These are phyloP conservation scores for Rasamsonia emersonii DNA, from an alignment of 2,329 filamentous ascomycete species.

Conservation along the genomic window DNA sequence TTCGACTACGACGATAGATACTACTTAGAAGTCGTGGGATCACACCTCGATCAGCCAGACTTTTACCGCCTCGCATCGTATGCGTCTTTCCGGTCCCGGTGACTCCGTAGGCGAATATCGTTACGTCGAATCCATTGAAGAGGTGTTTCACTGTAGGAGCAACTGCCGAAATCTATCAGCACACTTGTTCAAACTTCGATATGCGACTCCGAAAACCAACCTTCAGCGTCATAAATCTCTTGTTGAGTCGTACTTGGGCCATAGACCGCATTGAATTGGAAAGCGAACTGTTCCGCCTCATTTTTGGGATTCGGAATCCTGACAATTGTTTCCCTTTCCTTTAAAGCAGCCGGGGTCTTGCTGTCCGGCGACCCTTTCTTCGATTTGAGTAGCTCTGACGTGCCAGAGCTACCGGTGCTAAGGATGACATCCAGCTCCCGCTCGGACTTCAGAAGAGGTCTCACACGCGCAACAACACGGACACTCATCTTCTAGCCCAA, in stretches of 20 bases:
- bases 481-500: slow-evolving; percentile 43
- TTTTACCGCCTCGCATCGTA: slow-evolving; percentile 88
- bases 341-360: slow-evolving; percentile 22
- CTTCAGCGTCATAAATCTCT: slow-evolving; percentile 79
- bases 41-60: slow-evolving; percentile 74
- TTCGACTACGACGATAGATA: slow-evolving; percentile 77
- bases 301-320: slow-evolving; percentile 94
- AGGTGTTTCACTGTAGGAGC: slow-evolving; percentile 83
- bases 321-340: slow-evolving; percentile 58
- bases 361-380: slow-evolving; percentile 18
- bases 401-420: slow-evolving; percentile 45
- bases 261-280: slow-evolving; percentile 91
- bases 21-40: slow-evolving; percentile 78
- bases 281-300: slow-evolving; percentile 80
- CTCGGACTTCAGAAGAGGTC: slow-evolving; percentile 79
- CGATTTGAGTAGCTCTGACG: slow-evolving; percentile 13
- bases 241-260: slow-evolving; percentile 73
- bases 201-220: slow-evolving; percentile 39
- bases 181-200: slow-evolving; percentile 5
- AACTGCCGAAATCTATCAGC: slow-evolving; percentile 47
- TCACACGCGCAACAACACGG: slow-evolving; percentile 81
- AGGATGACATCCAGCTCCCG: slow-evolving; percentile 83
- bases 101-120: slow-evolving; percentile 86
- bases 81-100: slow-evolving; percentile 93
- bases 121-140: slow-evolving; percentile 75